A percentile compares a stretch with the other conserved stretches of the same genome.
Conservation (phyloP, 2,329 filamentous ascomycete genomes). For the Colletotrichum sp. region DNA sequence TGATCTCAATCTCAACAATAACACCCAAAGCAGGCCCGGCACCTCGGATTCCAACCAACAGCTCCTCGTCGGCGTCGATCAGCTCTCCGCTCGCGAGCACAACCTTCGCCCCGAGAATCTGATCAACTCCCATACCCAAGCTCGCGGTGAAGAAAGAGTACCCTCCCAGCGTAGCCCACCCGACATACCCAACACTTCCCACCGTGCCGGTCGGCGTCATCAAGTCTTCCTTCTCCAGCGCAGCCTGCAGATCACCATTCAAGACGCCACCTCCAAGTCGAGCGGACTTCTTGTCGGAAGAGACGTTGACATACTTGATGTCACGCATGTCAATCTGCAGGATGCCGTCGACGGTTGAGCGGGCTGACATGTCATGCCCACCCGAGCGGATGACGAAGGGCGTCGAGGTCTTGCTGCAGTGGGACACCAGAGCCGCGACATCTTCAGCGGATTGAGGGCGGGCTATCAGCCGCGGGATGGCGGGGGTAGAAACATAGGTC, state of each 20-base stretch:
- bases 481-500: neutral
- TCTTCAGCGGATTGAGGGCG: neutral
- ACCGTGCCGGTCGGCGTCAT: slow-evolving; percentile 5
- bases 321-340: slow-evolving; percentile 23
- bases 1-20: slow-evolving; percentile 43
- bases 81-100: slow-evolving; percentile 41
- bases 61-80: slow-evolving; percentile 36
- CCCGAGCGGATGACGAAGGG: slow-evolving; percentile 17
- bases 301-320: neutral
- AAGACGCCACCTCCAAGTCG: slow-evolving; percentile 14
- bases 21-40: slow-evolving; percentile 42
- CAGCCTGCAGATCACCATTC: neutral
- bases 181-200: slow-evolving; percentile 31
- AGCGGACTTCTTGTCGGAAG: neutral
- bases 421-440: neutral
- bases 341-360: slow-evolving; percentile 3
- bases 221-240: slow-evolving; percentile 4
- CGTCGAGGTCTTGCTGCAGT: neutral
- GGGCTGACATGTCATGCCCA: slow-evolving; percentile 11
- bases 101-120: slow-evolving; percentile 40
- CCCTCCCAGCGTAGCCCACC: slow-evolving; percentile 38
- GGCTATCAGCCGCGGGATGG: neutral
- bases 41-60: slow-evolving; percentile 42
- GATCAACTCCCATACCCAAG: slow-evolving; percentile 38
- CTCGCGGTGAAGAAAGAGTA: slow-evolving; percentile 33